Base-by-base conservation (phyloP, 2,329 filamentous ascomycete genomes). In the Paraconiothyrium sp. region DNA sequence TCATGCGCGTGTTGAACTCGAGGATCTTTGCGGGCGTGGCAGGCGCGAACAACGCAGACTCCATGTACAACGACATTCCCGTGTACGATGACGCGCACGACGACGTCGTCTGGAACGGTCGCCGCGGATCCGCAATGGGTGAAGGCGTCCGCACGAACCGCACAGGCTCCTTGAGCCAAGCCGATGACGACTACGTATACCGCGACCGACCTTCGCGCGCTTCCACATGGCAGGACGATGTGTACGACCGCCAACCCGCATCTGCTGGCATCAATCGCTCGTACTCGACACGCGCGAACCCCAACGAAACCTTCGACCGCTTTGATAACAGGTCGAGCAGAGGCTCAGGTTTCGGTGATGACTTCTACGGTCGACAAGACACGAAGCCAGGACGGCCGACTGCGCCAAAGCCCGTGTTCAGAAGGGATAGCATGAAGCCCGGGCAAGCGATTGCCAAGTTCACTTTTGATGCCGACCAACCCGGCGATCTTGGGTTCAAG, bases 381-480 rank as follows among this genome's bases (percentile, higher is more conserved):
- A 70, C 80, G 4, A 91, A 88, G 22, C 94, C 94, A 0, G 89
- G 87, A 32, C 85, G 93, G 71, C 94, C 95, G 0, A 89, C 91
- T 4, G 94, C 94, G 6, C 94, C 94, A 0, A 98, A 98, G 79
- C 95, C 94, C 0, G 89, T 92, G 56, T 97, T 97, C 73, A 79
- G 77, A 63, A 85, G 83, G 65, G 76, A 77, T 59, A 75, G 71
- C n/a, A 55, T 82, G 66, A 82, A 83, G 11, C 78, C 83, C 68
- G 93, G 97, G 69, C 92, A 98, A 80, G 95, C 93, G 0, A 85
- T 97, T 22, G 95, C 95, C 2, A 84, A 97, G 64, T 98, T 92
- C 80, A 97, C 92, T 2, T 99, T 99, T 75, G 94, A 98, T 65
- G 90, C 93, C 0, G 94, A 97, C 72, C 94, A 97, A 78, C 89